A percentile compares a stretch with the other conserved stretches of the same genome.
These are phyloP conservation scores for Leishmania tarentolae DNA, from an alignment of 208 protist genomes.

Conservation along the genomic window DNA sequence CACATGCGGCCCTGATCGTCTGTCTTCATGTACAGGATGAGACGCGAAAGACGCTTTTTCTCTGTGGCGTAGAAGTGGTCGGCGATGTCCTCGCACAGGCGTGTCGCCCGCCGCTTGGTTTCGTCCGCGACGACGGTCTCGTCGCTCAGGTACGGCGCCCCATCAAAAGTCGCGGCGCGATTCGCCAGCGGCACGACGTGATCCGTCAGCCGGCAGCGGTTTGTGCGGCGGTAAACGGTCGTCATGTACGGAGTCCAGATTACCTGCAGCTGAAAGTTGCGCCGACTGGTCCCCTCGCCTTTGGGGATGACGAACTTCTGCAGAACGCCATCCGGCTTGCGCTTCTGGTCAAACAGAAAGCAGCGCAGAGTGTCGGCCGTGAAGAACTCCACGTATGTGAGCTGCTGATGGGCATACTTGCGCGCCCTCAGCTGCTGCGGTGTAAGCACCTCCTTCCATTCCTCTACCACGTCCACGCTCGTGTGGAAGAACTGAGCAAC, in stretches of 20 bases:
- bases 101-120: constrained; percentile 71
- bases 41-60: constrained; percentile 79
- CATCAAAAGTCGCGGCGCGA: constrained; percentile 85
- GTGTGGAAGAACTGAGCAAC: constrained; percentile 90
- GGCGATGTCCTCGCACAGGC: constrained; percentile 80
- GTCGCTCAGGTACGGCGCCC: constrained; percentile 75
- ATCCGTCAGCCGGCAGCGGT: constrained; percentile 73
- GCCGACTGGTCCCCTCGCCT: constrained; percentile 61
- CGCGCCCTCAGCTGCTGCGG: constrained; percentile 14
- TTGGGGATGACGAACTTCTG: constrained; percentile 92
- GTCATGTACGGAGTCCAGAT: constrained; percentile 89
- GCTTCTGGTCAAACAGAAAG: constrained; percentile 81
- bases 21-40: constrained; percentile 83
- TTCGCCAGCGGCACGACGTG: constrained; percentile 46
- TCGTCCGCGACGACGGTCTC: constrained; percentile 83
- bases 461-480: constrained; percentile 48
- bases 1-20: constrained; percentile 76
- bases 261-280: constrained; percentile 84
- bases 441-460: constrained; percentile 39
- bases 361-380: constrained; percentile 66
- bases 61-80: constrained; percentile 88
- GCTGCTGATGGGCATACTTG: constrained; percentile 37
- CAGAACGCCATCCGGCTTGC: constrained; percentile 89
- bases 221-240: constrained; percentile 85
- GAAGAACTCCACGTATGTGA: constrained; percentile 90